These are phyloP conservation scores for Sporisorium scitamineum DNA, from an alignment of 1,284 basidiomycete genomes.

Conservation along the genomic window DNA sequence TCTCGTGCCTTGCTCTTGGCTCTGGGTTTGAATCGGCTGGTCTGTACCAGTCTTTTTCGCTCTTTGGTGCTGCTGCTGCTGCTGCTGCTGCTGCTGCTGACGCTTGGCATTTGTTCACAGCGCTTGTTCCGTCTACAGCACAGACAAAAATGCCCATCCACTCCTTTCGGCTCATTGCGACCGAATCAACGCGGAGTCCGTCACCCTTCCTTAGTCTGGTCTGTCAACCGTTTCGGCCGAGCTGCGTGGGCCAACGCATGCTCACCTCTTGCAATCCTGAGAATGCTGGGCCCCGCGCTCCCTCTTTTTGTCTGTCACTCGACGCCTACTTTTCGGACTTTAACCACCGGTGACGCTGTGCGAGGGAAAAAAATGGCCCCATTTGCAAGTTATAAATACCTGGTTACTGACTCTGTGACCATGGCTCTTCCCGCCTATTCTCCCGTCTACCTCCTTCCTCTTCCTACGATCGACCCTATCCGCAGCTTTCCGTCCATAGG, in stretches of 20 bases:
- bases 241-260: neutral
- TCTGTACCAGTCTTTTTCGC: neutral
- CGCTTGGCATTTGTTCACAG: neutral
- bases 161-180: neutral
- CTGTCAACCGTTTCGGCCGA: neutral
- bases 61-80: neutral
- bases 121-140: neutral
- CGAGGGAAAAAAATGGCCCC: neutral
- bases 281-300: constrained; percentile 7
- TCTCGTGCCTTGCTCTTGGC: neutral
- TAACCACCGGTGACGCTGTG: neutral
- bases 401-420: neutral
- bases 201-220: neutral
- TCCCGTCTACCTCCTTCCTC: no score
- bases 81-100: neutral
- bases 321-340: neutral
- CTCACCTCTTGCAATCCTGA: no score
- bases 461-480: neutral
- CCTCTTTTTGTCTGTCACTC: neutral
- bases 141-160: neutral
- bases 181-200: neutral
- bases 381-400: neutral
- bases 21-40: neutral
- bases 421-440: neutral
- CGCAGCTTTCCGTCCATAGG: neutral